Base-by-base conservation (phyloP, 192 early-diverging fungal genomes). In the Backusella morwellensis region DNA sequence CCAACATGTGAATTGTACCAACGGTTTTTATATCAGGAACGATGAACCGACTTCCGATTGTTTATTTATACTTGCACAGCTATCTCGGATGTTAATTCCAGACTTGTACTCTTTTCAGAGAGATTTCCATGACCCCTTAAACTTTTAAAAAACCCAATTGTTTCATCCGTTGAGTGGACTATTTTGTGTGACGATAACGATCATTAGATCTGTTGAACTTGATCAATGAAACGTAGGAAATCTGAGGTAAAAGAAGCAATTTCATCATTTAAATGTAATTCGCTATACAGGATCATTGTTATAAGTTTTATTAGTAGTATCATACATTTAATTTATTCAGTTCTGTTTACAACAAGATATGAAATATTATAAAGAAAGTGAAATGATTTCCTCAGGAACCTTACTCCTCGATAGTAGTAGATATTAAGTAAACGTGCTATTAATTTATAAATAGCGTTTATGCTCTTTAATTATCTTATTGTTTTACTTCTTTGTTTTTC, bases 121-220 rank as follows among this genome's bases (percentile, higher is more conserved):
- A 17, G 42, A 50, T 50, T 50, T 50, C 4, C 4, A 44, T 50
- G 1, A 26, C n/a, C 21, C 2, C 54, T 1, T 63, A 29, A 29
- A 29, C 23, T 8, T 63, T 32, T 32, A 32, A 63, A 26, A 11
- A 26, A 4, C 21, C 23, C 12, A 29, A 87, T 81, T 23, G 86
- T 85, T 17, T 84, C 84, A 12, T 76, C 52, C 3, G 77, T 71
- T 26, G 72, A 74, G 12, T 77, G 83, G 0, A 82, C 26, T 23
- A 63, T 63, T 63, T 29, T 29, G 56, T 63, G 56, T 1, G 12
- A 11, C 56, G 6, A 19, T 50, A 26, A 32, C 26, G 23, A 29
- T 11, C 3, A 63, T 14, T 63, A 29, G 8, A 29, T 63, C 2
- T 12, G 12, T 29, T n/a, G 19, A 50, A n/a, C 19, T 50, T n/a